phyloP scores from a whole-genome alignment of 306 rosid genomes.

The Quercus suber region DNA sequence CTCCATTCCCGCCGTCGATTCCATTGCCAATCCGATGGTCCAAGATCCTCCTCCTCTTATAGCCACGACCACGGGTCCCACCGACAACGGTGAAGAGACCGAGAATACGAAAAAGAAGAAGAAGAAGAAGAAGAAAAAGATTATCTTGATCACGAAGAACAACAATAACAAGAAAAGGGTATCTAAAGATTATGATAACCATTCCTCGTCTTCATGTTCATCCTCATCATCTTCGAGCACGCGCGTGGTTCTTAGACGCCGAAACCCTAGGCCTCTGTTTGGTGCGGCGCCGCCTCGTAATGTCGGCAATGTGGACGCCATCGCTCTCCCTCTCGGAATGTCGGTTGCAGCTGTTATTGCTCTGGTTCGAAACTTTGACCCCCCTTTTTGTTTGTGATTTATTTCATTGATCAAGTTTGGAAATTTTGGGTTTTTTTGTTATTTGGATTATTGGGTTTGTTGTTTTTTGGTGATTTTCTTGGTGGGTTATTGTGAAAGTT shows the following conservation, averaged over 20 bases:
- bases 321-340: constrained; percentile 83
- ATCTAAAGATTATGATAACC: background rate
- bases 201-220: constrained; percentile 18
- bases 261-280: constrained; percentile 42
- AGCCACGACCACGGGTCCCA: background rate
- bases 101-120: constrained; percentile 8
- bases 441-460: background rate
- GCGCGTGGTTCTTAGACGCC: constrained; percentile 47
- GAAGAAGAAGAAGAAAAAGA: constrained; percentile 18
- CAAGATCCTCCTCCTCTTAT: constrained; percentile 8
- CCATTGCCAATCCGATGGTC: constrained; percentile 14
- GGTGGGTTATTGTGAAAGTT: background rate
- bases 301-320: constrained; percentile 36
- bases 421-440: background rate
- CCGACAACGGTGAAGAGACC: background rate
- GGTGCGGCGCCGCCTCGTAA: constrained; percentile 33
- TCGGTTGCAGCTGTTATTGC: constrained; percentile 76
- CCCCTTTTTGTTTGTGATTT: background rate
- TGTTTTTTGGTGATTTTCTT: background rate
- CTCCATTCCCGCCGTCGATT: constrained; percentile 11
- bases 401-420: background rate
- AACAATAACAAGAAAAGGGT: constrained; percentile 25
- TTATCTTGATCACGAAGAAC: background rate
- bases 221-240: constrained; percentile 24
- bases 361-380: constrained; percentile 44